These are phyloP conservation scores for Selenicereus undatus DNA, from an alignment of 148 eudicot species.

Conservation along the genomic window DNA sequence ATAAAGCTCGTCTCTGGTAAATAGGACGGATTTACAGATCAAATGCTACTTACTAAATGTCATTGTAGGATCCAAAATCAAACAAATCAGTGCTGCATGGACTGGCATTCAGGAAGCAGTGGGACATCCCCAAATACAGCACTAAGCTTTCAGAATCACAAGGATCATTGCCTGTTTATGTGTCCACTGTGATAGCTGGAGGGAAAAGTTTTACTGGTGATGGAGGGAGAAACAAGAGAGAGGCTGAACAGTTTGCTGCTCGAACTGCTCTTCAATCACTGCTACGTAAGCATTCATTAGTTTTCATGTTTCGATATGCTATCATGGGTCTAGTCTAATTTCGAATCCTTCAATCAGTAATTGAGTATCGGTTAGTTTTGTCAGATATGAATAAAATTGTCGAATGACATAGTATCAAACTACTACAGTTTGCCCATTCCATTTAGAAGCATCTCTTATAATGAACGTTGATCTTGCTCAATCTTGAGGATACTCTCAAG, in stretches of 20 bases:
- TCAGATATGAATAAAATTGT: no score
- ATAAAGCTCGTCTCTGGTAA: no score
- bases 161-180: constrained; percentile 13
- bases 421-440: background rate
- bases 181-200: constrained; percentile 21
- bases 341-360: background rate
- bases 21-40: background rate
- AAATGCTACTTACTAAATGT: background rate
- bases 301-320: background rate
- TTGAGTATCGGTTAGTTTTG: background rate
- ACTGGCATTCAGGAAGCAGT: constrained; percentile 2
- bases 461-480: no score
- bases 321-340: background rate
- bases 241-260: constrained; percentile 29
- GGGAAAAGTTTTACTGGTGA: constrained; percentile 22
- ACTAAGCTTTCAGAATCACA: constrained; percentile 11
- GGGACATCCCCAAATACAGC: constrained; percentile 19
- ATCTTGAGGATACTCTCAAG: no score
- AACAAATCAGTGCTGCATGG: constrained; percentile 21
- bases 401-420: no score
- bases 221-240: constrained; percentile 22
- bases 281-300: background rate
- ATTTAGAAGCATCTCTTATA: no score
- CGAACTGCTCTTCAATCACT: constrained; percentile 17
- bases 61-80: constrained; percentile 18